Percentiles rank a stretch among this genome's conserved stretches.
These are phyloP conservation scores for Parastagonospora avenae DNA, from an alignment of 2,329 filamentous ascomycete species.

Conservation along the genomic window DNA sequence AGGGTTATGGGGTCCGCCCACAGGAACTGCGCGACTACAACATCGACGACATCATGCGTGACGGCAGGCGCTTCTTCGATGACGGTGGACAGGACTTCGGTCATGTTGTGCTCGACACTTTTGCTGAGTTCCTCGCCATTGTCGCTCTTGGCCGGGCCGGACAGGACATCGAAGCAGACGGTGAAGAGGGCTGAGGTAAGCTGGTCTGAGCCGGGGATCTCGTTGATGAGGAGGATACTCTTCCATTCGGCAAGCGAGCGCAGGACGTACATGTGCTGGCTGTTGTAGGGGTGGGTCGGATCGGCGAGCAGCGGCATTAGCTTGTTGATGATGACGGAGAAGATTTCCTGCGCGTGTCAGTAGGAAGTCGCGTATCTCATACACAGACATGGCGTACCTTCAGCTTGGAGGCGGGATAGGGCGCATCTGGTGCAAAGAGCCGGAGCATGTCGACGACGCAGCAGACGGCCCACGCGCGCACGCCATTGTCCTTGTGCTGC, in stretches of 20 bases:
- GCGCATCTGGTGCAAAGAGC: slow-evolving; percentile 91
- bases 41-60: slow-evolving; percentile 82
- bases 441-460: slow-evolving; percentile 93
- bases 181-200: slow-evolving; percentile 78
- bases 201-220: slow-evolving; percentile 80
- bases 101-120: slow-evolving; percentile 93
- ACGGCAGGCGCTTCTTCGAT: slow-evolving; percentile 84
- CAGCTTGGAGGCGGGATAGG: slow-evolving; percentile 86
- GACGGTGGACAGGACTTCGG: slow-evolving; percentile 78
- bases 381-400: slow-evolving; percentile 65
- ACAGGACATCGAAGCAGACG: slow-evolving; percentile 89
- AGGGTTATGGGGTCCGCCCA: slow-evolving; percentile 74
- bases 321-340: slow-evolving; percentile 81
- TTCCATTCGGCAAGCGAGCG: slow-evolving; percentile 90
- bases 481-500: slow-evolving; percentile 89
- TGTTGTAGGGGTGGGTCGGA: slow-evolving; percentile 86
- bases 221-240: slow-evolving; percentile 88
- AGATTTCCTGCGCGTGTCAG: slow-evolving; percentile 74
- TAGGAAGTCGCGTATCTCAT: slow-evolving; percentile 3
- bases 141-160: slow-evolving; percentile 73
- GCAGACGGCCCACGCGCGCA: slow-evolving; percentile 84
- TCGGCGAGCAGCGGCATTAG: slow-evolving; percentile 86
- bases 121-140: slow-evolving; percentile 85
- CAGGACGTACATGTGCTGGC: slow-evolving; percentile 89
- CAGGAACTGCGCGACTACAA: slow-evolving; percentile 94